A percentile compares a stretch with the other conserved stretches of the same genome.
phyloP scores from a whole-genome alignment of 208 protist genomes.

The Trypanosoma brucei region DNA sequence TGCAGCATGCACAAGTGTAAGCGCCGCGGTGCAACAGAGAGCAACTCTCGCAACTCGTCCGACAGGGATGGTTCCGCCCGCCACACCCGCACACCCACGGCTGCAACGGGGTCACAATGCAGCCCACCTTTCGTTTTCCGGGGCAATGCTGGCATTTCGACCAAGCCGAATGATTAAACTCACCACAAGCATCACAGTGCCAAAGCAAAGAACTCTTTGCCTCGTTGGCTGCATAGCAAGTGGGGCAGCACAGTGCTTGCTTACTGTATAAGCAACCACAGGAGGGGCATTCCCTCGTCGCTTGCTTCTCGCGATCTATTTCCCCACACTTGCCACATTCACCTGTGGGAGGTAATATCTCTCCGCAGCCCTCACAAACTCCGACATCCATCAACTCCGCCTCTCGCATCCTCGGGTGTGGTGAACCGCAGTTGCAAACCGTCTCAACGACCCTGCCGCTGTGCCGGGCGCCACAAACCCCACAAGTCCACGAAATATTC shows the following conservation, averaged over 20 bases:
- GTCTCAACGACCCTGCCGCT: not conserved
- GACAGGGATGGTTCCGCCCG: conserved; percentile 49
- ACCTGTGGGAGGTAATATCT: conserved; percentile 14
- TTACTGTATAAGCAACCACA: conserved; percentile 33
- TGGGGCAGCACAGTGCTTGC: conserved; percentile 52
- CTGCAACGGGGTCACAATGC: conserved; percentile 37
- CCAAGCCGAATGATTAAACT: conserved; percentile 65
- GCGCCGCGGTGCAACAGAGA: conserved; percentile 8
- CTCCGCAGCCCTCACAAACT: conserved; percentile 38
- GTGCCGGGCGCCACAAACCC: conserved; percentile 26
- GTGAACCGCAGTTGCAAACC: conserved; percentile 24
- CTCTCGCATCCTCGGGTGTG: conserved; percentile 18
- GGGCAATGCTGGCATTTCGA: conserved; percentile 57
- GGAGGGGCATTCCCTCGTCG: conserved; percentile 21
- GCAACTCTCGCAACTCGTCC: conserved; percentile 37
- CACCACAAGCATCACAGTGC: conserved; percentile 54
- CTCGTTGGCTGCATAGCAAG: conserved; percentile 43
- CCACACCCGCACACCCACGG: conserved; percentile 74
- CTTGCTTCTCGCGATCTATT: conserved; percentile 3
- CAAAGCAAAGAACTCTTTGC: conserved; percentile 43
- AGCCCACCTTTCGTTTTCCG: conserved; percentile 24
- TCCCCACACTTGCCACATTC: conserved; percentile 31
- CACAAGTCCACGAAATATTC: conserved; percentile 53
- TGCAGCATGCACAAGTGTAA: conserved; percentile 55
- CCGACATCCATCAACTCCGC: conserved; percentile 6